Evolutionary conservation across 257 asterid genomes (phyloP), one percentile per base, ranked within the genome.

Genomic region (Paulownia fortunei): DNA sequence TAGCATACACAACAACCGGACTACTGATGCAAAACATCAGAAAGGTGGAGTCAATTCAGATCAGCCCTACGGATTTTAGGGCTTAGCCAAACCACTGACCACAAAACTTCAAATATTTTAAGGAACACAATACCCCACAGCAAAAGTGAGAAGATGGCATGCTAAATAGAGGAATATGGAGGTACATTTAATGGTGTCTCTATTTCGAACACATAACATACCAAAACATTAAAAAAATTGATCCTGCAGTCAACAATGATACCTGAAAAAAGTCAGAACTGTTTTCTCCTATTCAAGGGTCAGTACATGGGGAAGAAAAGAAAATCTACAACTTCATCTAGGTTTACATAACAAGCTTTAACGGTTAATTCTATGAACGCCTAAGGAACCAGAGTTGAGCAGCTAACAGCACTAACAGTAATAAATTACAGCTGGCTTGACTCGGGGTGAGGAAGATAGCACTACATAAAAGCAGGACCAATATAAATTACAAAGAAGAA

Each of bases 351-450:
- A 74, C 80, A 79, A 75, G 46, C 64, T 19, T 52, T 76, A 60
- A 7, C 51, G 1, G 56, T 39, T 47, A 74, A 27, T 67, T 52
- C 73, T 58, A 70, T 18, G 21, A 61, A 68, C 46, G 6, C 64
- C 66, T 67, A 52, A 70, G 32, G 55, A 49, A 69, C 79, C 66
- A 76, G 69, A 54, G 72, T 74, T 73, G 18, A 73, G 71, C 23
- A 52, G 44, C 18, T 39, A 64, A 75, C 71, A 56, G 69, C 6
- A 27, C 82, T 81, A 85, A 77, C 24, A 46, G 49, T 62, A 71
- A 47, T 67, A 81, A 76, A 82, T 81, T 86, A 84, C 88, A 79
- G 62, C 81, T 76, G 68, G 23, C 27, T 59, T 62, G 55, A 32
- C 46, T 26, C 75, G 16, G 49, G 27, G 34, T 3, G 47, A 63